Base-by-base conservation (phyloP, 257 asterid genomes). In the Knoxia roxburghii region DNA sequence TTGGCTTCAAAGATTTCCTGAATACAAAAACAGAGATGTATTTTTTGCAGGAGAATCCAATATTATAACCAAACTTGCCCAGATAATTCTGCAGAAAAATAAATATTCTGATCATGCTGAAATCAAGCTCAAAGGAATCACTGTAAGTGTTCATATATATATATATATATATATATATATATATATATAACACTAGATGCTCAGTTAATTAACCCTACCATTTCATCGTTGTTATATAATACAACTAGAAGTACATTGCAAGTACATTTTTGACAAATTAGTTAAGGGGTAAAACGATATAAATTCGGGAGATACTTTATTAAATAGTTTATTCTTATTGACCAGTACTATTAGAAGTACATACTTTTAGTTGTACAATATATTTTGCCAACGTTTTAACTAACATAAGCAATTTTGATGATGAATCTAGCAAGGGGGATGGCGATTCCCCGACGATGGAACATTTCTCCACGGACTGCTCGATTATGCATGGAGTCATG, bases 1-100 rank as follows among this genome's bases (percentile, higher is more conserved):
- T 72, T 85, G 95, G 95, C 54, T 87, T 0, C 84, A 85, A 48
- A 81, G 91, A 58, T 87, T 83, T 62, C 86, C 89, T 0, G 87
- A 84, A 56, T 84, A 81, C 72, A 83, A 85, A 75, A 73, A 67
- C 24, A 32, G 83, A 8, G 87, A 81, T 9, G 71, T 87, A 61
- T 84, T 58, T 74, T 65, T 86, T 29, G 70, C 79, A 0, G 86
- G 89, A 61, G 94, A 86, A 68, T 85, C 88, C 45, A 88, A 84
- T 65, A 82, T 76, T 40, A 82, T 77, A 4, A 85, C 88, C 21
- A 87, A 84, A 56, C 84, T 86, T 2, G 84, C 85, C 10, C 76
- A 77, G 18, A 52, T 86, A 17, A 76, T 82, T 73, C 81, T 76
- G 23, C 40, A 73, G 4, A 67, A 72, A 49, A 82, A 79, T 75